phyloP scores from a whole-genome alignment of 176 grass and related monocot genomes.

The Chrysopogon serrulatus region DNA sequence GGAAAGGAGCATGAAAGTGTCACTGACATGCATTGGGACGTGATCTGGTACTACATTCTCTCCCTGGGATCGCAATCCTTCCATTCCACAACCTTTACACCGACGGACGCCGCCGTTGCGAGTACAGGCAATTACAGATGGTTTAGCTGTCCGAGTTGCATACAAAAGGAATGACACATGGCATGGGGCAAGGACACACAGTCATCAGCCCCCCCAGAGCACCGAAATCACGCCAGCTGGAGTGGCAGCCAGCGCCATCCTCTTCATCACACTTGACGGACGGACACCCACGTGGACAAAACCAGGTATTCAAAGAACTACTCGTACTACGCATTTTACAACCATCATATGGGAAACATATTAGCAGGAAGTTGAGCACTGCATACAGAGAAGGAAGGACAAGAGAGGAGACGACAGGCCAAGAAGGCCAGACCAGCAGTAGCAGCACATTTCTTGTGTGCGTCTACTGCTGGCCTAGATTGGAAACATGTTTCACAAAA shows the following conservation, averaged over 20 bases:
- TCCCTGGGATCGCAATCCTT: not conserved
- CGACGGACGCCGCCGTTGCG: conserved; percentile 11
- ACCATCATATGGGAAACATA: no score
- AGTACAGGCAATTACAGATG: conserved; percentile 10
- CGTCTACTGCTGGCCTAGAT: conserved; percentile 21
- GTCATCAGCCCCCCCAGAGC: not conserved
- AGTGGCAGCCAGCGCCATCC: not conserved
- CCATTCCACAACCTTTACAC: not conserved
- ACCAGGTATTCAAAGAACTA: conserved; percentile 24
- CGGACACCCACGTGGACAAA: conserved; percentile 32
- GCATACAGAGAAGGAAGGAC: conserved; percentile 6
- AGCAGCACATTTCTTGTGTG: conserved; percentile 19
- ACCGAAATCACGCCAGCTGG: not conserved
- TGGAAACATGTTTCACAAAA: conserved; percentile 42
- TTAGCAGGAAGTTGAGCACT: not conserved
- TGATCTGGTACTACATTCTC: not conserved
- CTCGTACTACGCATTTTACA: no score
- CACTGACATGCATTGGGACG: not conserved
- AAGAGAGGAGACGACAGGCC: not conserved
- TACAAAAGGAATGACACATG: conserved; percentile 17
- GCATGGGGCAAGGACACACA: not conserved
- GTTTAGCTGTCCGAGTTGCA: not conserved
- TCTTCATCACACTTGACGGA: conserved; percentile 4
- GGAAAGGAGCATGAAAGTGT: not conserved
- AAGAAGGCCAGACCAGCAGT: not conserved